Evolutionary conservation across 306 rosid species (phyloP), one percentile per base, ranked within the genome.

Genomic region (Quercus glauca): DNA sequence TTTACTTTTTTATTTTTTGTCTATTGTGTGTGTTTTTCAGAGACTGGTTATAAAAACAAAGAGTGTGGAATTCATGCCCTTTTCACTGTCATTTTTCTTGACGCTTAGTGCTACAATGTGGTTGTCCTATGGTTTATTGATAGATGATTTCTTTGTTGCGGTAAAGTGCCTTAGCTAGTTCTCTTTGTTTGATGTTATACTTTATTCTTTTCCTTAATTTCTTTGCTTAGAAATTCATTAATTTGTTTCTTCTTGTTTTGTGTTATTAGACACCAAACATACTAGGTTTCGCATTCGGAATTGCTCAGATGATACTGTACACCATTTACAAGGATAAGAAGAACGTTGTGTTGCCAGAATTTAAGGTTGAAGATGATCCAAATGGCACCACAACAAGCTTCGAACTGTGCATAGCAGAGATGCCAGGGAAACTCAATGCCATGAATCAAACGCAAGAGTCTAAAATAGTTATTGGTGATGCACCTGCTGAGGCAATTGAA

Each of bases 41-140:
- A 85, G 85, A 67, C 70, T 19, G 8, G 91, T 88, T 26, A 69
- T 88, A 53, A 52, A 12, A 63, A 87, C 90, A 2, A 76, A 69
- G 76, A 87, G 88, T 23, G 86, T 76, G 63, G 84, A 81, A 45
- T 87, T 33, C 80, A 75, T 87, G 90, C 87, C 90, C 0, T 73
- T 87, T 55, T 60, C 84, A 2, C 61, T 87, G 4, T 87, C 90
- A 15, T 60, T 87, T 29, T 87, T 77, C 83, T 68, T 87, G 56
- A 84, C 90, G 15, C 21, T 79, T 0, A 59, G 73, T 57, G 86
- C 88, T 43, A 73, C 82, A 6, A 74, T 79, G 71, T 87, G 90
- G 90, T 81, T 82, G 76, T 81, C 37, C 69, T 87, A 87, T 29
- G 89, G 91, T 33, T 15, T 88, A 29, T 52, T 88, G 28, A 31